A percentile compares a stretch with the other conserved stretches of the same genome.
phyloP scores from a whole-genome alignment of 305 asterid genomes.

The Solanum hybrid region DNA sequence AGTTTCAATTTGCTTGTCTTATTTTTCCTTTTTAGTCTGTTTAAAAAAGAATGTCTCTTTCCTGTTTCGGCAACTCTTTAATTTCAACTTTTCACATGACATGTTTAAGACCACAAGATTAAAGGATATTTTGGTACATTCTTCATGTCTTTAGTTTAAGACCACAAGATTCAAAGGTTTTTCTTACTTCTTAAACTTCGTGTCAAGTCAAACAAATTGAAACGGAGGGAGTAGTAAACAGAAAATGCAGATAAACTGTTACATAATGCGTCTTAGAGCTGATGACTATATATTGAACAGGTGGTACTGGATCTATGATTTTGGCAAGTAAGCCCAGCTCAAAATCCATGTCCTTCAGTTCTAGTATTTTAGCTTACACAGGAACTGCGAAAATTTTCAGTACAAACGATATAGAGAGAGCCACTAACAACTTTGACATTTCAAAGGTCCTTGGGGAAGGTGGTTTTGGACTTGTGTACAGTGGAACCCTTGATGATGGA shows the following conservation, averaged over 20 bases:
- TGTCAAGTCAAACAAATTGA: not conserved
- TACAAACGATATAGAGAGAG: slow-evolving; percentile 48
- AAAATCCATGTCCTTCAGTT: slow-evolving; percentile 50
- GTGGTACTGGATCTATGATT: slow-evolving; percentile 31
- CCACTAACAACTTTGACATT: slow-evolving; percentile 46
- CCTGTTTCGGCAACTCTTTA: not conserved
- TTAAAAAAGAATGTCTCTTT: not conserved
- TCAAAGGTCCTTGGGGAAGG: slow-evolving; percentile 82
- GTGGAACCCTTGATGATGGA: slow-evolving; percentile 78
- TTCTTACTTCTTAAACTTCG: not conserved
- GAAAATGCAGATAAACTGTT: not conserved
- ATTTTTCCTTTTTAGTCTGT: not conserved
- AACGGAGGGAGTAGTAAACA: not conserved
- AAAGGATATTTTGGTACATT: not conserved
- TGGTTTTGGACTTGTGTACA: slow-evolving; percentile 86
- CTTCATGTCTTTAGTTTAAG: not conserved
- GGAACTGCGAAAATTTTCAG: slow-evolving; percentile 66
- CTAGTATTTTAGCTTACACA: slow-evolving; percentile 57
- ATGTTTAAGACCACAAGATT: not conserved
- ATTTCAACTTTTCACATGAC: not conserved
- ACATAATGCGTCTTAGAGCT: not conserved
- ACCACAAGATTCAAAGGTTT: not conserved
- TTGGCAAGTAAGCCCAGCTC: slow-evolving; percentile 56
- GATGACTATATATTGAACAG: slow-evolving; percentile 26
- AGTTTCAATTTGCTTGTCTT: not conserved